phyloP scores from a whole-genome alignment of 1,284 basidiomycete genomes.

The Apiotrichum domesticum region DNA sequence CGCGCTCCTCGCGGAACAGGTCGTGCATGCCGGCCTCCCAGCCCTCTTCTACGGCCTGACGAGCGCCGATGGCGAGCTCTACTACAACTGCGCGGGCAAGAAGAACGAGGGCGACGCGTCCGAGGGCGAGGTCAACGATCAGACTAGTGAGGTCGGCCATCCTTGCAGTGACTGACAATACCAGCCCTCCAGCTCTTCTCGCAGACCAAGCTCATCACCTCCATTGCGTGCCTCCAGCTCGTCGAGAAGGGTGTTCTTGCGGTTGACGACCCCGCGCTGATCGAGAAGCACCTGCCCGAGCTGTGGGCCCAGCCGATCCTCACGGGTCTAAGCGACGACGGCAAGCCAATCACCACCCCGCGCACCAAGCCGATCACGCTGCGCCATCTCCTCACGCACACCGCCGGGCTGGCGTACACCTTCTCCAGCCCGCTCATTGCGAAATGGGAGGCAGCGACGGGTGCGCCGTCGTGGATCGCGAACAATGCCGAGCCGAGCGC shows the following conservation, averaged over 20 bases:
- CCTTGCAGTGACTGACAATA: no score
- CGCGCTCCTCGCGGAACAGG: conserved; percentile 14
- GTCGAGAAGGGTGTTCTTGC: conserved; percentile 33
- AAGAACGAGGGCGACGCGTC: conserved; percentile 19
- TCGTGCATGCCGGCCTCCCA: conserved; percentile 19
- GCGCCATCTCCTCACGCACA: conserved; percentile 34
- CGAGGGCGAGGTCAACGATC: conserved; percentile 20
- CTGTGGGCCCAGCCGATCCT: conserved; percentile 23
- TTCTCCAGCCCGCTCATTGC: not conserved
- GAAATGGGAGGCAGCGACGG: not conserved
- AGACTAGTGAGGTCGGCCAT: conserved; percentile 24
- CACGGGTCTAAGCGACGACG: conserved; percentile 12
- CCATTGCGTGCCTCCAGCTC: conserved; percentile 36
- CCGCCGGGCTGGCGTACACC: conserved; percentile 12
- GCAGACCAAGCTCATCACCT: conserved; percentile 38
- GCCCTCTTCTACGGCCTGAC: conserved; percentile 26
- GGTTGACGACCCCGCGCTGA: conserved; percentile 23
- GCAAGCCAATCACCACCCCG: conserved; percentile 18
- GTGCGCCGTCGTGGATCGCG: not conserved
- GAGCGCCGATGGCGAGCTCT: conserved; percentile 26
- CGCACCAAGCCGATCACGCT: conserved; percentile 30
- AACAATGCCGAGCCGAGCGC: conserved; percentile 5
- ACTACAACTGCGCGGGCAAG: conserved; percentile 22
- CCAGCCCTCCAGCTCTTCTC: conserved; percentile 24
- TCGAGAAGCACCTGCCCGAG: conserved; percentile 33